A percentile compares a stretch with the other conserved stretches of the same genome.
These are phyloP conservation scores for Eimeria brunetti DNA, from an alignment of 169 alveolate genomes.

Conservation along the genomic window DNA sequence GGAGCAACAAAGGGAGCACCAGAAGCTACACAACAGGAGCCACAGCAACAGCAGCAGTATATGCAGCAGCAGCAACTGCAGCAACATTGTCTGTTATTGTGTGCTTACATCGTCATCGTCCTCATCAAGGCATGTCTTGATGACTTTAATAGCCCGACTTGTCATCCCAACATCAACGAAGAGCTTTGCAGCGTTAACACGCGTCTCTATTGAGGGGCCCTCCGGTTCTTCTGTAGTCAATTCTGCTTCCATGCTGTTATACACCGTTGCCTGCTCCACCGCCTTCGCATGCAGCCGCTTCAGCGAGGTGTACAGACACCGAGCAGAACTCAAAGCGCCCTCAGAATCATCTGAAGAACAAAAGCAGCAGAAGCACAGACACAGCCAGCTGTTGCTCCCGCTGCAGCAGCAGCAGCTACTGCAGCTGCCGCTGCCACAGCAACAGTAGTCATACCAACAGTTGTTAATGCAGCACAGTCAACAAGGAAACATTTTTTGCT, in stretches of 20 bases:
- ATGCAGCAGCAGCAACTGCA: conserved; percentile 36
- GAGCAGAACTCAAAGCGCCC: conserved; percentile 13
- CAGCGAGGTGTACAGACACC: neutral
- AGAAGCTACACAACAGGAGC: neutral
- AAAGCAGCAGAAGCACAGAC: neutral
- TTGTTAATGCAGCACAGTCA: neutral
- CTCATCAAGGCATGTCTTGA: conserved; percentile 40
- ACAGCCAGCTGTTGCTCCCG: neutral
- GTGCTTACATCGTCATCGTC: conserved; percentile 42
- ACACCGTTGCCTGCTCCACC: neutral
- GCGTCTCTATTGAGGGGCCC: neutral
- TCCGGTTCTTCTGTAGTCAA: neutral
- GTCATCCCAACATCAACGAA: conserved; percentile 27
- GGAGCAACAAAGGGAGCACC: neutral
- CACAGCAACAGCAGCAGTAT: neutral
- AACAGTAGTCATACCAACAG: neutral
- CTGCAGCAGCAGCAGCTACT: too few relatives aligned
- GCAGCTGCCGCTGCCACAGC: neutral
- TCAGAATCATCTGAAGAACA: conserved; percentile 5
- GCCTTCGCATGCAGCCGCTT: conserved; percentile 19
- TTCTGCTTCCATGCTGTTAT: neutral
- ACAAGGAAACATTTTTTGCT: too few relatives aligned
- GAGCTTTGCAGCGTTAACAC: conserved; percentile 12
- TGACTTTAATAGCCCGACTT: conserved; percentile 9
- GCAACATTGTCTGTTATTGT: neutral